phyloP scores from a whole-genome alignment of 78 protist species.

The Thecamonas trahens region DNA sequence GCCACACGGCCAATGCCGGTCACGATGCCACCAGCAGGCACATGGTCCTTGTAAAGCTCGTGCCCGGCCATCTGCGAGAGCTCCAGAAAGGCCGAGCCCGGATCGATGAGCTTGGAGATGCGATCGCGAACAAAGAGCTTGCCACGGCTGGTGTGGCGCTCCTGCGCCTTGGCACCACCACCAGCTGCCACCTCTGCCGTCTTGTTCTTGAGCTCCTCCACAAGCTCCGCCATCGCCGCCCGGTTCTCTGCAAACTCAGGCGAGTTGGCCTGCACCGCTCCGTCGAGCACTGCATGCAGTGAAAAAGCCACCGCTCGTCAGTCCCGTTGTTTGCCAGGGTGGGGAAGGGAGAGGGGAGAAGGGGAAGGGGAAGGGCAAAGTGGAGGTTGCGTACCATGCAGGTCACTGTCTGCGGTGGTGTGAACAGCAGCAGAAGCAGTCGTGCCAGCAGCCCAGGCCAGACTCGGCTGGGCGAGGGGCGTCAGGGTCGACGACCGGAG shows the following conservation, averaged over 20 bases:
- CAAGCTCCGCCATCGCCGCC: conserved; percentile 20
- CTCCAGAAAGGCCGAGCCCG: conserved; percentile 88
- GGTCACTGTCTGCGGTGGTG: too few species aligned
- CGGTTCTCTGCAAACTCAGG: conserved; percentile 28
- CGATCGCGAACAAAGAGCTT: conserved; percentile 84
- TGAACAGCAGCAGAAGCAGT: too few species aligned
- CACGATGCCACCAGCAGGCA: conserved; percentile 85
- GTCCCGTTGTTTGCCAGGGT: too few species aligned
- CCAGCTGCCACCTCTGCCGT: conserved; percentile 41
- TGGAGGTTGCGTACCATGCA: too few species aligned
- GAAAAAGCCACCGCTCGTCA: too few species aligned
- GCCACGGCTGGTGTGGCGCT: conserved; percentile 59
- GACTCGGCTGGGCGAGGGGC: too few species aligned
- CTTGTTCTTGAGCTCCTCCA: conserved; percentile 13
- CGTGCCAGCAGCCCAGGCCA: too few species aligned
- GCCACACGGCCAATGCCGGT: conserved; percentile 86
- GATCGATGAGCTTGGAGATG: conserved; percentile 69
- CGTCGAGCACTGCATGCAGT: too few species aligned
- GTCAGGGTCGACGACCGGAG: too few species aligned
- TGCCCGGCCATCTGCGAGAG: conserved; percentile 85
- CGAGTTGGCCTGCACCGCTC: conserved; percentile 34
- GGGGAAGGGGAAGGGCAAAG: too few species aligned
- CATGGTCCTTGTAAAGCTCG: conserved; percentile 64
- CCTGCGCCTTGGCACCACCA: conserved; percentile 54
- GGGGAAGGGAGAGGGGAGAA: too few species aligned